Evolutionary conservation across 345 rosid genomes (phyloP), one percentile per base, ranked within the genome.

Genomic region (Sapria himalayana): DNA sequence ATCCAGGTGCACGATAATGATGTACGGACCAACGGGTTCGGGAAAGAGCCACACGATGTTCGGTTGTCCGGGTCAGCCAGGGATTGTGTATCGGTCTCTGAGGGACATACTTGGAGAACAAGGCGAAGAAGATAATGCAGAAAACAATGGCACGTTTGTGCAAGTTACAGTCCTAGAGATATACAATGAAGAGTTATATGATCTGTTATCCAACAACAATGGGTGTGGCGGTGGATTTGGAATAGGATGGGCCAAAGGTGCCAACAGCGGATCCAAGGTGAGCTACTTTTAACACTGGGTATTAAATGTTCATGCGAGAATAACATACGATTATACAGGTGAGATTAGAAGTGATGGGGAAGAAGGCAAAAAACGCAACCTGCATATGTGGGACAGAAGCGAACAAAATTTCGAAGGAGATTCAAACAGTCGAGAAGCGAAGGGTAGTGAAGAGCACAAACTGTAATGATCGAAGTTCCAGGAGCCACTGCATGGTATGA

Each of bases 31-130:
- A 0, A 89, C 98, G 0, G 94, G 98, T 45, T 72, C 98, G 0
- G 98, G 98, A 0, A 89, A 89, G 63, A 89, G 98, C 37, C 85
- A 82, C 52, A 78, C 93, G 0, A 89, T 89, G 98, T 89, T 89
- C 43, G 98, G 98, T 22, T 76, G 78, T 49, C 35, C 78, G 38
- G 82, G 76, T 72, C 77, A 74, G 49, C 73, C 94, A 0, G 98
- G 98, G 55, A 82, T 89, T 12, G 98, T 89, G 22, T 89, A 82
- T 43, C 43, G 71, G 18, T 55, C 98, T 1, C 51, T 82, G 56
- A 72, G 48, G 37, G 85, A 65, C 52, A 89, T 89, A 46, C 50
- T 82, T 59, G 94, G 89, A 8, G 86, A 58, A 41, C 45, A 22
- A 3, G 71, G 50, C 18, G 73, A 59, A 31, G 75, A 63, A 3